Conservation (phyloP, 2,329 filamentous ascomycete genomes). For the Venturia aucupariae region DNA sequence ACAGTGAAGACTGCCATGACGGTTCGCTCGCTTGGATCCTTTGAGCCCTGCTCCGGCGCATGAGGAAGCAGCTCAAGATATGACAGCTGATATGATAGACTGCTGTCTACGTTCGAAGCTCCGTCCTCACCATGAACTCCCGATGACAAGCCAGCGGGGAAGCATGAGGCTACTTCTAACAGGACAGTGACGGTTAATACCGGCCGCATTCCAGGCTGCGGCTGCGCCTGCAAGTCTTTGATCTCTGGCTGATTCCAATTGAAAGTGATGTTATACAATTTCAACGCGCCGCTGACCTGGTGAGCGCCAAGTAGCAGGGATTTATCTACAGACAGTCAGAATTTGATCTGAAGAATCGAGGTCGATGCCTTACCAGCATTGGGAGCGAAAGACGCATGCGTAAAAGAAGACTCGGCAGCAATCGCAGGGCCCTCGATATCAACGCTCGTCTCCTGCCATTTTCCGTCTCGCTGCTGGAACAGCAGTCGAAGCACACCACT, state of each 20-base stretch:
- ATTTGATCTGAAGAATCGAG: background rate
- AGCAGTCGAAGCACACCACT: slow-evolving; percentile 66
- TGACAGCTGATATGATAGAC: slow-evolving; percentile 44
- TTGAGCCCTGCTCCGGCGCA: slow-evolving; percentile 49
- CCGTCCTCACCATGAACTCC: slow-evolving; percentile 22
- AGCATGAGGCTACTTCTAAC: slow-evolving; percentile 20
- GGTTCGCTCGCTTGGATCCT: slow-evolving; percentile 43
- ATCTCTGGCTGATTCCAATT: slow-evolving; percentile 50
- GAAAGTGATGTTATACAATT: slow-evolving; percentile 63
- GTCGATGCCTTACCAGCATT: slow-evolving; percentile 56
- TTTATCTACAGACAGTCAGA: slow-evolving; percentile 20
- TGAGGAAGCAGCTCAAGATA: slow-evolving; percentile 66
- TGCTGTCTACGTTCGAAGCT: slow-evolving; percentile 22
- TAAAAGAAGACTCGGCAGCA: slow-evolving; percentile 38
- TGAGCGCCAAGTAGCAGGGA: slow-evolving; percentile 57
- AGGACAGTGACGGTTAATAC: slow-evolving; percentile 23
- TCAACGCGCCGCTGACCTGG: slow-evolving; percentile 62
- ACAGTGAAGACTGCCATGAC: slow-evolving; percentile 67
- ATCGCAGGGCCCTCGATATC: slow-evolving; percentile 66
- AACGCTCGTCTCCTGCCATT: slow-evolving; percentile 62
- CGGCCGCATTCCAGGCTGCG: slow-evolving; percentile 11
- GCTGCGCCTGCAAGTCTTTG: background rate
- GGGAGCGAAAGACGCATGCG: slow-evolving; percentile 39
- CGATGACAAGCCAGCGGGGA: slow-evolving; percentile 20
- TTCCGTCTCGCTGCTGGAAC: slow-evolving; percentile 64